A percentile compares a stretch with the other conserved stretches of the same genome.
Evolutionary conservation across 2,329 filamentous ascomycete species (phyloP).

Genomic region (Dissoconium aciculare): DNA sequence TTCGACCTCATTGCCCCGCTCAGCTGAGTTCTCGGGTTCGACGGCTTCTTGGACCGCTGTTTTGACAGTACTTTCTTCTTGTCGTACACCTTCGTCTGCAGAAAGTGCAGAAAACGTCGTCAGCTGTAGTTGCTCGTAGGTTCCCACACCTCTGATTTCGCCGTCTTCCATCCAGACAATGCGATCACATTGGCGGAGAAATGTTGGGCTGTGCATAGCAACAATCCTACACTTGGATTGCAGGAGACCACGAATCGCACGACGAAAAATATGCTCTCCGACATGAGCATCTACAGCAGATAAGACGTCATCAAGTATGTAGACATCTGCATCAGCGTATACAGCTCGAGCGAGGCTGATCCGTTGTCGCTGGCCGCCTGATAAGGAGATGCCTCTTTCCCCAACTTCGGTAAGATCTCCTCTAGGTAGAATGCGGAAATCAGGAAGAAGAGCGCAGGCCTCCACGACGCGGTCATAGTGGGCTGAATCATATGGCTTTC

Average conservation of each 20-base stretch:
- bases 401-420: conserved; percentile 79
- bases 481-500: not conserved
- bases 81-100: too few species aligned
- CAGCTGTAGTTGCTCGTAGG: too few species aligned
- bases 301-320: conserved; percentile 45
- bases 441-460: conserved; percentile 34
- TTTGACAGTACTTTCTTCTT: too few species aligned
- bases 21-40: too few species aligned
- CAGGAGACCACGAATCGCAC: conserved; percentile 58
- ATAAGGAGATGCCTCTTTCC: conserved; percentile 83
- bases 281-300: conserved; percentile 39
- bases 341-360: conserved; percentile 73
- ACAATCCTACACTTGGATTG: too few species aligned
- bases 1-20: too few species aligned
- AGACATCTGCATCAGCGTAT: conserved; percentile 42
- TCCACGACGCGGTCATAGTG: conserved; percentile 31
- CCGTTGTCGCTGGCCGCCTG: conserved; percentile 79
- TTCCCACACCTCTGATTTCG: too few species aligned
- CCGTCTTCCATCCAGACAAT: too few species aligned
- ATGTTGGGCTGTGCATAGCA: too few species aligned
- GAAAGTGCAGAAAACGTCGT: too few species aligned
- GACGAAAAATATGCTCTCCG: conserved; percentile 60
- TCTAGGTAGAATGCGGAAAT: conserved; percentile 72
- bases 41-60: too few species aligned
- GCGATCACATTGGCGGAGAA: too few species aligned